Evolutionary conservation across 2,329 filamentous ascomycete genomes (phyloP), one percentile per base, ranked within the genome.

Genomic region (Arthroderma uncinatum): DNA sequence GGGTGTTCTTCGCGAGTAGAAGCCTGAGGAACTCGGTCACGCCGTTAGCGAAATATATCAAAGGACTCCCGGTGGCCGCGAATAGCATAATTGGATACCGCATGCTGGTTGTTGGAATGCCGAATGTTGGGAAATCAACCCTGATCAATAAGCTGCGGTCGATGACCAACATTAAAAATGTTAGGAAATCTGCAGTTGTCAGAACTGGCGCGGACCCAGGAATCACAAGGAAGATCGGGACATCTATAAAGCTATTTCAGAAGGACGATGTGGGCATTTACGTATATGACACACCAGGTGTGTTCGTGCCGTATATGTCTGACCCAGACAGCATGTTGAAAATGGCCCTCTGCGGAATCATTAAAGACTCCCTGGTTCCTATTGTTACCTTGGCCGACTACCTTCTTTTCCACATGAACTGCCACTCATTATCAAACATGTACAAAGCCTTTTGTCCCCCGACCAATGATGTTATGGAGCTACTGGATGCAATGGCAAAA

Each of bases 101-200:
- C 53, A 82, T 90, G 57, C 81, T 98, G 70, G 82, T 97, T 0
- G 91, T 97, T 12, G 93, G 93, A 57, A 96, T 98, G 91, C 93
- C 93, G 36, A 98, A 98, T 68, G 89, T 95, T 0, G 93, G 93
- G 36, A 98, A 98, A 73, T 95, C 89, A 50, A 90, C 91, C 1
- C 78, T 98, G n/a, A 82, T 98, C 42, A 98, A 98, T 70, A 82
- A 84, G 14, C 79, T 97, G 53, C 85, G 93, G 19, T 80, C 78
- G 40, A 39, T 28, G 34, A 53, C 30, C 36, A 34, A 48, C 19
- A 33, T 47, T 23, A 77, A 55, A 75, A 78, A 63, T 53, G 78
- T 78, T 19, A 48, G 14, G 25, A 71, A 70, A 59, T 67, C 65
- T n/a, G 94, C 92, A 69, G 91, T 84, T 0, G 88, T 91, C 37